Evolutionary conservation across 345 rosid species (phyloP).

Genomic region (Aquilaria sinensis): DNA sequence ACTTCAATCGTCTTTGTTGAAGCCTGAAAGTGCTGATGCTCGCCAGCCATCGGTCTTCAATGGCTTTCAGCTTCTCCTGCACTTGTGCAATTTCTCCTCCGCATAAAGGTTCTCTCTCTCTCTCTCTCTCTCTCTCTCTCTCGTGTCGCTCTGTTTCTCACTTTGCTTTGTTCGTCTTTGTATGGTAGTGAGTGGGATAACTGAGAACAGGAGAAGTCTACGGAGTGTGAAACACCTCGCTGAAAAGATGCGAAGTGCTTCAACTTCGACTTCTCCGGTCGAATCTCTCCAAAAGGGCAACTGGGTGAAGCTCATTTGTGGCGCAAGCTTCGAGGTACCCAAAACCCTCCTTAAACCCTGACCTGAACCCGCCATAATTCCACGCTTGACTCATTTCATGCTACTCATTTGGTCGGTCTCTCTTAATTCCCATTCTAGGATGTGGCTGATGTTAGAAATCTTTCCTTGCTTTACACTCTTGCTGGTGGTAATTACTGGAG

Average conservation of each 20-base stretch:
- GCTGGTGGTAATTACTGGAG: conserved; percentile 39
- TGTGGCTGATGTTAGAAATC: conserved; percentile 52
- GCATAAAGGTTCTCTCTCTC: conserved; percentile 14
- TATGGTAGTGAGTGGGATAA: conserved; percentile 17
- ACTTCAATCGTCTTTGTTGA: too few species aligned
- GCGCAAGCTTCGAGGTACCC: conserved; percentile 62
- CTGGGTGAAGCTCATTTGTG: conserved; percentile 72
- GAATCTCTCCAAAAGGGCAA: conserved; percentile 44
- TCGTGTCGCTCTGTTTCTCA: background rate
- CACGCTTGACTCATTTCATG: background rate
- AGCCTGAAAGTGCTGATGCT: too few species aligned
- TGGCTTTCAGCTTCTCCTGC: conserved; percentile 37
- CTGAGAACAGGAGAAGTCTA: conserved; percentile 17
- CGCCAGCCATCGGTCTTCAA: background rate
- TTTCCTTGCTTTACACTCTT: conserved; percentile 55
- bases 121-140: background rate
- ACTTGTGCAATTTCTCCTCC: conserved; percentile 22
- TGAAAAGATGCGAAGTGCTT: conserved; percentile 27
- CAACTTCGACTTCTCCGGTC: conserved; percentile 31
- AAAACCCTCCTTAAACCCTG: background rate
- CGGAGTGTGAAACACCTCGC: conserved; percentile 27
- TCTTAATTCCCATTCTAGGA: conserved; percentile 24
- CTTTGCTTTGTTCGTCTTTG: background rate
- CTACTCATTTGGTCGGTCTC: background rate
- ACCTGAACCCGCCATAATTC: background rate